A percentile compares a stretch with the other conserved stretches of the same genome.
Conservation (phyloP, 1,284 basidiomycete species). For the Filobasidium uniguttulatum region DNA sequence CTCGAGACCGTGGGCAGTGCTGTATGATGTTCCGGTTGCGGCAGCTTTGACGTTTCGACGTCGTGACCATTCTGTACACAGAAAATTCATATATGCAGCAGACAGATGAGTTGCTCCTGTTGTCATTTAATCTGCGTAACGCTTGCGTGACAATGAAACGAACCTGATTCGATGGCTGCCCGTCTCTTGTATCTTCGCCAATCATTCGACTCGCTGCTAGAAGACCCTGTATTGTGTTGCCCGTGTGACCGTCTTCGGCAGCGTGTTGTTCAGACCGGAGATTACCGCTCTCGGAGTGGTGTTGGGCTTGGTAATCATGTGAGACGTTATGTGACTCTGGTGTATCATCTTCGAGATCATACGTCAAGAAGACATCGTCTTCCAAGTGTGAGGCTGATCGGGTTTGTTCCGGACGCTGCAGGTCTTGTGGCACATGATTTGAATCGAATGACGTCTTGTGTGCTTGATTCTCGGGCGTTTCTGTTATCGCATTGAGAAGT, state of each 20-base stretch:
- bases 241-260: not conserved
- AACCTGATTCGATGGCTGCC: not conserved
- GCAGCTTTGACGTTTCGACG: too few relatives aligned
- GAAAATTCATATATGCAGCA: not conserved
- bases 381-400: not conserved
- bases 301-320: not conserved
- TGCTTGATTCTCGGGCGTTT: not conserved
- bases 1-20: not conserved
- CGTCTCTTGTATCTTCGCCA: not conserved
- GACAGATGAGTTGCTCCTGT: not conserved
- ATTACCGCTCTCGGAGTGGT: not conserved
- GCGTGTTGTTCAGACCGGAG: too few relatives aligned
- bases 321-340: not conserved
- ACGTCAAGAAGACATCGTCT: not conserved
- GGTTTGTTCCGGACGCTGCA: not conserved
- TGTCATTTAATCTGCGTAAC: not conserved
- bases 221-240: slow-evolving; percentile 8
- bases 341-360: not conserved
- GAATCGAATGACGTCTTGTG: not conserved
- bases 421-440: not conserved
- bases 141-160: not conserved
- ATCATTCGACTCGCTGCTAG: slow-evolving; percentile 10
- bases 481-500: not conserved
- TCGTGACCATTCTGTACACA: too few relatives aligned
- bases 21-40: too few relatives aligned